Conservation (phyloP, 2,329 filamentous ascomycete species). For the Trichoderma oligosporum region DNA sequence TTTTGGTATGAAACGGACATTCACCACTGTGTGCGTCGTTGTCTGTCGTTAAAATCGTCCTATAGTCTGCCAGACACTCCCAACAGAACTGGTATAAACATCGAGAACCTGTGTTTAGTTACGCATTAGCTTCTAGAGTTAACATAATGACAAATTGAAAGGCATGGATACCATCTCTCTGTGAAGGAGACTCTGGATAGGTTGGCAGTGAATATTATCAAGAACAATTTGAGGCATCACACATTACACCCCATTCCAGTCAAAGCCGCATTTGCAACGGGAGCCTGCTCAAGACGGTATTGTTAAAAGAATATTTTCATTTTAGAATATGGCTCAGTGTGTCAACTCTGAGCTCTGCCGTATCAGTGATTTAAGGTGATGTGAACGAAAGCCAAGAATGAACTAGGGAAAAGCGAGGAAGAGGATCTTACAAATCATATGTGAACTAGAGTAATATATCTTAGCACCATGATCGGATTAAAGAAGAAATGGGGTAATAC, state of each 20-base stretch:
- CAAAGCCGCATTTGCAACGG: background rate
- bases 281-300: background rate
- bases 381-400: background rate
- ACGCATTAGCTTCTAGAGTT: background rate
- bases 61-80: conserved; percentile 1
- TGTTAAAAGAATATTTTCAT: background rate
- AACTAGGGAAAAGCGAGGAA: background rate
- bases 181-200: no score
- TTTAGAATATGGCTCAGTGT: background rate
- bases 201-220: no score
- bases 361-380: background rate
- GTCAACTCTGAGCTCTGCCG: no score
- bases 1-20: background rate
- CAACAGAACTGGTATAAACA: conserved; percentile 1
- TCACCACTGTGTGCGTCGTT: background rate
- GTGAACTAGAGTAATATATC: background rate
- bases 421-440: background rate
- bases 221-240: background rate
- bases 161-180: background rate
- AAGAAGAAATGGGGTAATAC: background rate
- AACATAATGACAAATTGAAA: background rate
- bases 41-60: background rate
- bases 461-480: background rate
- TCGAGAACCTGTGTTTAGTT: background rate
- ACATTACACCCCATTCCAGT: background rate